Conservation (phyloP, 192 early-diverging fungal species). For the Backusella tarrabulga region DNA sequence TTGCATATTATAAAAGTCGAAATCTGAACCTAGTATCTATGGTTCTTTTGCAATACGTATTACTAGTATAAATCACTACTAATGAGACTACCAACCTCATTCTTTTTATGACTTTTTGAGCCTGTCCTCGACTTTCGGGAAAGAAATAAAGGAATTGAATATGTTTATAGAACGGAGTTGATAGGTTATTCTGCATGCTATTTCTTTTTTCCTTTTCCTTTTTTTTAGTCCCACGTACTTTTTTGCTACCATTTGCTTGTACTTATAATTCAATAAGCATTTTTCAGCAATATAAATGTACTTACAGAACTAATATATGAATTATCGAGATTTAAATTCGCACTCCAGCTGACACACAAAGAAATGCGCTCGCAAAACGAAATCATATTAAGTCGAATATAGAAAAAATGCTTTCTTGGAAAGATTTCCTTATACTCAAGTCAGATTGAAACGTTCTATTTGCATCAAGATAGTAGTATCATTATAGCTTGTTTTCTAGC, state of each 20-base stretch:
- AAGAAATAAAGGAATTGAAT: background rate
- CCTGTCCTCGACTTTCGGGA: background rate
- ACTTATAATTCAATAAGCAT: background rate
- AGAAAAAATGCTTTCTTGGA: background rate
- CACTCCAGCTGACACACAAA: background rate
- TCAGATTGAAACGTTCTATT: background rate
- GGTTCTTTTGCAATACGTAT: background rate
- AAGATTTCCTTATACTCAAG: background rate
- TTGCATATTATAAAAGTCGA: background rate
- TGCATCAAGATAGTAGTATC: background rate
- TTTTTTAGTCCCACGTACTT: background rate
- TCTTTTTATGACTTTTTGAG: background rate
- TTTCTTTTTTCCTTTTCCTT: background rate
- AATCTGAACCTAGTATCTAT: background rate
- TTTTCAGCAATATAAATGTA: background rate
- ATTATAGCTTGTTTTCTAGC: background rate
- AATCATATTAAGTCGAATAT: background rate
- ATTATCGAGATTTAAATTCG: background rate
- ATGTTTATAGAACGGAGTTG: background rate
- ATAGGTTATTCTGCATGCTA: background rate
- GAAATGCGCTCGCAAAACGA: background rate
- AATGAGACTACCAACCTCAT: background rate
- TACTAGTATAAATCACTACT: slow-evolving; percentile 1
- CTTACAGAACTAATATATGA: background rate
- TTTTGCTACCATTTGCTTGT: background rate